These are phyloP conservation scores for Globisporangium lucens DNA, from an alignment of 352 stramenopile species.

Conservation along the genomic window DNA sequence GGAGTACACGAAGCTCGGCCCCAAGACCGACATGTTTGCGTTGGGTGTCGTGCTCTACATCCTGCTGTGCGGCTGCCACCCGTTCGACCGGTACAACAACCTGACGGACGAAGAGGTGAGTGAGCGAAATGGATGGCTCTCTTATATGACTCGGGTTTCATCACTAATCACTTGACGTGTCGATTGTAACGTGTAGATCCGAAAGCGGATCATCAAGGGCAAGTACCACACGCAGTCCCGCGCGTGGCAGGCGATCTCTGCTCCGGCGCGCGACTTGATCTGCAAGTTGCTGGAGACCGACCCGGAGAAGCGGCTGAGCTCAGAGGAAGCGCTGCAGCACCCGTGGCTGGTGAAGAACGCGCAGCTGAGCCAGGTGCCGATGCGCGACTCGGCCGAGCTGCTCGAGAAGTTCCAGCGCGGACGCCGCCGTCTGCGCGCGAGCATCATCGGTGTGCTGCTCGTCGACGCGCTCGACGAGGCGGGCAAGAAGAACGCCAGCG, in stretches of 20 bases:
- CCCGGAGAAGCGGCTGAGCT: conserved; percentile 60
- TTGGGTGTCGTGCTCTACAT: conserved; percentile 84
- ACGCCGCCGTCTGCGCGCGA: conserved; percentile 67
- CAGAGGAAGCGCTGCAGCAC: conserved; percentile 60
- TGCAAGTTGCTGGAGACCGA: conserved; percentile 66
- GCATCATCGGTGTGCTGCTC: conserved; percentile 75
- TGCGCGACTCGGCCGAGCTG: conserved; percentile 66
- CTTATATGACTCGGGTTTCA: background rate
- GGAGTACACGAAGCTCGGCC: conserved; percentile 52
- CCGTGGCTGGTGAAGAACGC: conserved; percentile 64
- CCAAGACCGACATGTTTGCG: conserved; percentile 81
- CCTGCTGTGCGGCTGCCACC: conserved; percentile 76
- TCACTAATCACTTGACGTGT: background rate
- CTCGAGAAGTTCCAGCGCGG: conserved; percentile 81
- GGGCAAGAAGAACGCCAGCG: background rate
- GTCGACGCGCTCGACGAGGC: conserved; percentile 54
- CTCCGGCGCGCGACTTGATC: conserved; percentile 64
- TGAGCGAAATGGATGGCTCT: background rate
- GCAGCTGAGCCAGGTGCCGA: conserved; percentile 49
- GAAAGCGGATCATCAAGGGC: conserved; percentile 72
- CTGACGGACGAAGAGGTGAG: conserved; percentile 75
- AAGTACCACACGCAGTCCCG: conserved; percentile 72
- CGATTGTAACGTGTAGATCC: conserved; percentile 38
- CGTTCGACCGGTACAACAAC: conserved; percentile 86
- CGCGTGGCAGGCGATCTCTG: conserved; percentile 71